phyloP scores from a whole-genome alignment of 371 early-diverging fungal genomes.

The Mortierella sp. region DNA sequence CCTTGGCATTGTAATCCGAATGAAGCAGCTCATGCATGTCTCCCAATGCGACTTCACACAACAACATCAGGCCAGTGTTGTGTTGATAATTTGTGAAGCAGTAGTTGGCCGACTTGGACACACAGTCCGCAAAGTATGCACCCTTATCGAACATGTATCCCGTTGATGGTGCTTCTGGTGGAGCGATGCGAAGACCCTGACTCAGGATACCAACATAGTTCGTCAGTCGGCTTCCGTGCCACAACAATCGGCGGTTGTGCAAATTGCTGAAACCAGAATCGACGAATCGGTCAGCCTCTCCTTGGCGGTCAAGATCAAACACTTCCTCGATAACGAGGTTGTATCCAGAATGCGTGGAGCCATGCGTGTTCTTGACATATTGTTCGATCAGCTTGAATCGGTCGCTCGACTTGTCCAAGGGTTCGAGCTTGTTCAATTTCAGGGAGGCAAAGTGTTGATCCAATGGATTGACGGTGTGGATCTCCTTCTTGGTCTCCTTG shows the following conservation, averaged over 20 bases:
- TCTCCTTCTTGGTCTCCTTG: constrained; percentile 52
- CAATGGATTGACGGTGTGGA: constrained; percentile 56
- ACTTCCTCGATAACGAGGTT: constrained; percentile 61
- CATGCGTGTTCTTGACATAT: constrained; percentile 66
- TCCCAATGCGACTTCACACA: constrained; percentile 76
- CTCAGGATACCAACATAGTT: constrained; percentile 72
- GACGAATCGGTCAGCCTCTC: constrained; percentile 58
- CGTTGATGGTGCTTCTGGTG: constrained; percentile 70
- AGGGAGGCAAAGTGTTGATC: constrained; percentile 62
- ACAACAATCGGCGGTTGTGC: constrained; percentile 63
- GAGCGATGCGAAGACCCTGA: constrained; percentile 70
- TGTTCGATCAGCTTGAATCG: constrained; percentile 59
- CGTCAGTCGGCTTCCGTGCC: constrained; percentile 70
- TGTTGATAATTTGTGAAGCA: constrained; percentile 56
- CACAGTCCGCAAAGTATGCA: constrained; percentile 78
- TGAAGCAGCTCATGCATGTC: constrained; percentile 56
- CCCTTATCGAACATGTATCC: constrained; percentile 83
- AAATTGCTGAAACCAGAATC: constrained; percentile 45
- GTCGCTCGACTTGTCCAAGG: constrained; percentile 58
- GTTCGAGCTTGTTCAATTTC: constrained; percentile 56
- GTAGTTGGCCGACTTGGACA: constrained; percentile 74
- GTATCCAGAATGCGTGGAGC: constrained; percentile 55
- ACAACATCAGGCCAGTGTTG: constrained; percentile 63
- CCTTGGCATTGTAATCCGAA: constrained; percentile 66
- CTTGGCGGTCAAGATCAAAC: constrained; percentile 57